Evolutionary conservation across 805 yeast species (phyloP), one percentile per base, ranked within the genome.

Genomic region (Schwanniomyces pseudopolymorphus): DNA sequence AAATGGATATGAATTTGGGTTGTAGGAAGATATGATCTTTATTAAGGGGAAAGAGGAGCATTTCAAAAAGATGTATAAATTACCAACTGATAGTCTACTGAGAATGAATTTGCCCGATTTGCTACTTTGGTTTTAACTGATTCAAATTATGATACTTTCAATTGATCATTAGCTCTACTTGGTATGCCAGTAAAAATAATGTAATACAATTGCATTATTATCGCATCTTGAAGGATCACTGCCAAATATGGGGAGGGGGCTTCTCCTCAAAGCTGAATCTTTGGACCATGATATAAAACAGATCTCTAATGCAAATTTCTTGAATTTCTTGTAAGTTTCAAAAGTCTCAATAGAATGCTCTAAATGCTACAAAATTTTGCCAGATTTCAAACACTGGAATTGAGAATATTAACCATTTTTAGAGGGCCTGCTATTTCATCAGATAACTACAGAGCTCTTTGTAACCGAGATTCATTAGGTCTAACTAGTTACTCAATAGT

Each of bases 221-320:
- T 53, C 58, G 19, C 59, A 57, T 46, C 62, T 66, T 28, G 61
- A 55, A 0, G 75, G 75, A 43, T 70, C 75, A 11, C 76, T 75
- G 6, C 75, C 78, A 11, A 71, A 50, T 10, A 70, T 44, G n/a
- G 63, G 63, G 14, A 57, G n/a, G 63, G 63, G 14, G 57, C 49
- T 39, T 64, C 46, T 36, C 64, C 43, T 7, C 61, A 47, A 10
- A 63, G 37, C 44, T 62, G 66, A 14, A 63, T 58, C 47, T 63
- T 63, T n/a, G 94, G 83, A 4, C 94, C 96, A 61, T 88, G 96
- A 57, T 88, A 94, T n/a, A 89, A 68, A 61, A 84, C 89, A 0
- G 88, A 84, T 39, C 96, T 64, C 60, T 87, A 96, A 61, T 88
- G 96, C 43, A 86, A 59, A 33, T 64, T 66, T 50, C 96, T 67